Base-by-base conservation (phyloP, 2,329 filamentous ascomycete genomes). In the Colletotrichum costaricense region DNA sequence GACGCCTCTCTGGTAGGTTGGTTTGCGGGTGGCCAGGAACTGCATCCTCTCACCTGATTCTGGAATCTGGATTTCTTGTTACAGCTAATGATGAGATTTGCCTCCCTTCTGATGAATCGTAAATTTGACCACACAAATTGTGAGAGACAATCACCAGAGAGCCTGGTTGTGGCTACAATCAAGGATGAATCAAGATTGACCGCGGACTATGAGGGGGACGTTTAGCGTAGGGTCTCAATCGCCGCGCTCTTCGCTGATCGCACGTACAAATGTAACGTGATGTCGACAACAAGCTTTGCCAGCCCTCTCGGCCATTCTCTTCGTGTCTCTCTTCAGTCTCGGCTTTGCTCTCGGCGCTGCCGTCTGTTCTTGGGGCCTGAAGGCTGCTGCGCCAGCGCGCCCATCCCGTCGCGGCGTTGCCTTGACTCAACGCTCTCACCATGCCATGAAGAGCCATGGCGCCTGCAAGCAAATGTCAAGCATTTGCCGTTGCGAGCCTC, bases 221-320 rank as follows among this genome's bases (percentile, higher is more conserved):
- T 2, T 55, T 33, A 42, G 67, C 42, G 19, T 35, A 66, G 67
- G 60, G 60, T 70, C 24, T 63, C 16, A 54, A 33, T 26, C 52
- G 57, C 46, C 38, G 22, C 26, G 8, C 33, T 28, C 49, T 14
- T 52, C 9, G 33, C 33, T 33, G 63, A 55, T 62, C 19, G 30
- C 24, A 24, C 58, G 14, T 35, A 8, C 26, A n/a, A 30, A 62
- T 70, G 70, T 70, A 65, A 73, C 71, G 60, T 70, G 60, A 26
- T 62, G 60, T 62, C 56, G 56, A 66, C 49, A 26, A 73, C 57
- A 70, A 70, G 67, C 67, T 70, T 70, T 60, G 30, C 55, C 57
- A 30, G 22, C 35, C 24, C 5, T 58, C 38, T 72, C 64, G 49
- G 42, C 38, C 28, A 19, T 55, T 57, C 33, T 33, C n/a, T 60